These are phyloP conservation scores for Neurospora africana DNA, from an alignment of 495 filamentous ascomycete genomes.

Conservation along the genomic window DNA sequence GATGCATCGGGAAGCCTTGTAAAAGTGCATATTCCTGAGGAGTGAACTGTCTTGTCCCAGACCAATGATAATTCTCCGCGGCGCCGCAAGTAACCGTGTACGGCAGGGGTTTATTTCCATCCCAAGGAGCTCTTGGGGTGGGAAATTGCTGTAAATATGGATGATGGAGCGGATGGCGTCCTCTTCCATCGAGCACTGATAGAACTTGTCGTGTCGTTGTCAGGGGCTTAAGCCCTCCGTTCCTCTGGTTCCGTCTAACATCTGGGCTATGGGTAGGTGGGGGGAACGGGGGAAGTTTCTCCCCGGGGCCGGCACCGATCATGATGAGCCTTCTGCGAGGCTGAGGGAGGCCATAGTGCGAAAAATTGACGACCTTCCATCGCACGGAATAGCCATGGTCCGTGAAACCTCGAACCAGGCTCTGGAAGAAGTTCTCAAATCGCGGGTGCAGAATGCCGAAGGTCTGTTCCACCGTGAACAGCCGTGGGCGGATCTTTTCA, in stretches of 20 bases:
- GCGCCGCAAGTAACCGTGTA: constrained; percentile 62
- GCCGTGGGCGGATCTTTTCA: constrained; percentile 47
- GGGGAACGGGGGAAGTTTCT: constrained; percentile 61
- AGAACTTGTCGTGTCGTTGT: constrained; percentile 22
- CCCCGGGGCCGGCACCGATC: constrained; percentile 71
- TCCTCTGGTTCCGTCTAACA: constrained; percentile 10
- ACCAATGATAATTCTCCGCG: constrained; percentile 59
- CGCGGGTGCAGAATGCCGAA: constrained; percentile 47
- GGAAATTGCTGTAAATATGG: constrained; percentile 12
- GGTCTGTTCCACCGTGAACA: constrained; percentile 82
- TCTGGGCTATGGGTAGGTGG: constrained; percentile 47
- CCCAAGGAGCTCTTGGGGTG: constrained; percentile 24
- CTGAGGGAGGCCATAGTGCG: constrained; percentile 34
- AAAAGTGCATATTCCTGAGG: constrained; percentile 63
- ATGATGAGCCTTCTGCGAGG: constrained; percentile 52
- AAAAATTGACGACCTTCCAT: constrained; percentile 40
- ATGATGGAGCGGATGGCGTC: constrained; percentile 21
- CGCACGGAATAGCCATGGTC: constrained; percentile 57
- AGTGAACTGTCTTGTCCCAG: constrained; percentile 56
- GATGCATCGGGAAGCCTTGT: constrained; percentile 60
- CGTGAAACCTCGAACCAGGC: constrained; percentile 55
- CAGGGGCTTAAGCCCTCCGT: constrained; percentile 27
- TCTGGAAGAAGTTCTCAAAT: constrained; percentile 43
- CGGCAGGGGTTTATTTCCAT: constrained; percentile 30
- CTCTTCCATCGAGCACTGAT: constrained; percentile 22